A percentile compares a stretch with the other conserved stretches of the same genome.
Conservation (phyloP, 2,329 filamentous ascomycete species). For the Arthrobotrys entomopaga region DNA sequence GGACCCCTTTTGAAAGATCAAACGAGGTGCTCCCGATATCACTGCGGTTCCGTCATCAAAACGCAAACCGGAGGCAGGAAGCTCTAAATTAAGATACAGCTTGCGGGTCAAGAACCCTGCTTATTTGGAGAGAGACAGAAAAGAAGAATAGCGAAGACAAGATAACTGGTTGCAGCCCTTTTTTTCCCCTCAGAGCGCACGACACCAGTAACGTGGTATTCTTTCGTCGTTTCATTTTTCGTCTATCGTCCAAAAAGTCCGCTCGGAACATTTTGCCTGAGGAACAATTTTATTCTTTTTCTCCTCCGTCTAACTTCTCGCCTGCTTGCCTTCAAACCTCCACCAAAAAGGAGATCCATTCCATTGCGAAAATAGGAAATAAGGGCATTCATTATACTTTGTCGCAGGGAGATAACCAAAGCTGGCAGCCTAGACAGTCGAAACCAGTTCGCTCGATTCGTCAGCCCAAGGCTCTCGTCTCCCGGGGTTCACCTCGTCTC, state of each 20-base stretch:
- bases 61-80: slow-evolving; percentile 29
- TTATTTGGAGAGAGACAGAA: slow-evolving; percentile 14
- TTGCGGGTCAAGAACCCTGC: slow-evolving; percentile 17
- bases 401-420: slow-evolving; percentile 23
- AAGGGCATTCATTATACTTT: slow-evolving; percentile 13
- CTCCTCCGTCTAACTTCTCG: not conserved
- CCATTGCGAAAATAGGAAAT: slow-evolving; percentile 41
- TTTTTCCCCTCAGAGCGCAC: slow-evolving; percentile 35
- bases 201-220: slow-evolving; percentile 52
- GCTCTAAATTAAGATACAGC: slow-evolving; percentile 54
- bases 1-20: slow-evolving; percentile 47
- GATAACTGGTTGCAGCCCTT: slow-evolving; percentile 20
- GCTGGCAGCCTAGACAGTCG: slow-evolving; percentile 46
- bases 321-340: slow-evolving; percentile 20
- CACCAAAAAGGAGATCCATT: slow-evolving; percentile 23
- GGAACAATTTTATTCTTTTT: slow-evolving; percentile 12
- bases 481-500: slow-evolving; percentile 55
- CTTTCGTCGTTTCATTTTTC: slow-evolving; percentile 2
- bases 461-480: slow-evolving; percentile 53
- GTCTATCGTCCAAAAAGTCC: slow-evolving; percentile 38
- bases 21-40: slow-evolving; percentile 44
- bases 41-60: slow-evolving; percentile 53
- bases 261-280: slow-evolving; percentile 21
- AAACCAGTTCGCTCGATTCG: slow-evolving; percentile 51
- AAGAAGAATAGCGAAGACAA: not conserved